Evolutionary conservation across 208 protist species (phyloP).

Genomic region (Trypanosoma scelopori): DNA sequence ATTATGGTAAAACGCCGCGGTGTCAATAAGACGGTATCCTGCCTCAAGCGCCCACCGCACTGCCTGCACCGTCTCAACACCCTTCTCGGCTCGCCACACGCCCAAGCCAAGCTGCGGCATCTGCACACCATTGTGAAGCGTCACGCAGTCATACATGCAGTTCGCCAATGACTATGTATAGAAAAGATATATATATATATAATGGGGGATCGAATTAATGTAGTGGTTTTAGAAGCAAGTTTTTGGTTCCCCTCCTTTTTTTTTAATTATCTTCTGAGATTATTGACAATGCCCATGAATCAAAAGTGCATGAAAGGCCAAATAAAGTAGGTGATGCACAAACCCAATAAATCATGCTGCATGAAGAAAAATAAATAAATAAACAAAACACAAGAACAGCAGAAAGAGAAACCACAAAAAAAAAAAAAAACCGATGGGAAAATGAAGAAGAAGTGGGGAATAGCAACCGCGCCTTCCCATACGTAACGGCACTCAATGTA

Average conservation of each 20-base stretch:
- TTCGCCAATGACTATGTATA: neutral
- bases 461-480: no score
- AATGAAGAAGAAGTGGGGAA: no score
- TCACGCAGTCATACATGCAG: slow-evolving; percentile 28
- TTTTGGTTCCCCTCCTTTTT: slow-evolving; percentile 2
- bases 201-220: no score
- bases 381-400: neutral
- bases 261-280: neutral
- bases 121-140: slow-evolving; percentile 57
- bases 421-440: neutral
- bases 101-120: slow-evolving; percentile 86
- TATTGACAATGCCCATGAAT: no score
- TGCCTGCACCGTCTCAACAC: slow-evolving; percentile 40
- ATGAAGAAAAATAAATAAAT: no score
- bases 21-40: slow-evolving; percentile 91
- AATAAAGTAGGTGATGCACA: slow-evolving; percentile 9
- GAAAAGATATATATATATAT: neutral
- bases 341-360: neutral
- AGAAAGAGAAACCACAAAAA: slow-evolving; percentile 29
- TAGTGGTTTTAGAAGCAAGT: no score
- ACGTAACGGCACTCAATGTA: no score
- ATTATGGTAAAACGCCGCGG: slow-evolving; percentile 81
- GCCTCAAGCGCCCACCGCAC: slow-evolving; percentile 53
- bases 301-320: neutral
- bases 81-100: slow-evolving; percentile 59